Conservation (phyloP, 805 yeast species). For the Lachancea sp. region DNA sequence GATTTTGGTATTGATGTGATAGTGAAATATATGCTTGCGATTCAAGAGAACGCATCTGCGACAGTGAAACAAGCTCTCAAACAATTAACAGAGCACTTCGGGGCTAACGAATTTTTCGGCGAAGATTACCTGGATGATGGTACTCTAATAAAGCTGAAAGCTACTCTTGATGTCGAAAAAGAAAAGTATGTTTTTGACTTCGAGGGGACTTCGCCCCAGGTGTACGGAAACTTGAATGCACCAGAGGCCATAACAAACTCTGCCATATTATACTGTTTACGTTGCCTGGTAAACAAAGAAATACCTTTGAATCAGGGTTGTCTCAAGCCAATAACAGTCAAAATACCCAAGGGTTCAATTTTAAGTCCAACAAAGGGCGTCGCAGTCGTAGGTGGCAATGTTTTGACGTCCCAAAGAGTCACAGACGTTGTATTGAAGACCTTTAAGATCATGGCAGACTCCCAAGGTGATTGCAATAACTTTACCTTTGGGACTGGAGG, state of each 20-base stretch:
- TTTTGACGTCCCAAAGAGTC: conserved; percentile 87
- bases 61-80: conserved; percentile 57
- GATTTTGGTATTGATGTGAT: conserved; percentile 60
- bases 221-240: conserved; percentile 86
- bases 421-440: conserved; percentile 86
- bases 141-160: conserved; percentile 51
- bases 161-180: conserved; percentile 42
- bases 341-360: conserved; percentile 54
- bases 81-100: conserved; percentile 40
- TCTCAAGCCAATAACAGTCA: conserved; percentile 65
- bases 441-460: conserved; percentile 84
- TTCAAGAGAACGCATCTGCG: conserved; percentile 69
- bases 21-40: conserved; percentile 70
- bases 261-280: conserved; percentile 78
- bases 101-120: conserved; percentile 38
- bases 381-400: conserved; percentile 94
- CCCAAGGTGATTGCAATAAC: conserved; percentile 94
- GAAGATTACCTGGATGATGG: conserved; percentile 80
- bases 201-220: conserved; percentile 78
- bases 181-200: conserved; percentile 77
- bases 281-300: conserved; percentile 78
- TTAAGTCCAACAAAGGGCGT: conserved; percentile 76
- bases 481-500: conserved; percentile 86
- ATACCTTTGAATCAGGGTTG: conserved; percentile 95
- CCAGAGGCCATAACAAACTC: conserved; percentile 86